Percentiles rank a stretch among this genome's conserved stretches.
phyloP scores from a whole-genome alignment of 2,329 filamentous ascomycete species.

The Cercospora sesami region DNA sequence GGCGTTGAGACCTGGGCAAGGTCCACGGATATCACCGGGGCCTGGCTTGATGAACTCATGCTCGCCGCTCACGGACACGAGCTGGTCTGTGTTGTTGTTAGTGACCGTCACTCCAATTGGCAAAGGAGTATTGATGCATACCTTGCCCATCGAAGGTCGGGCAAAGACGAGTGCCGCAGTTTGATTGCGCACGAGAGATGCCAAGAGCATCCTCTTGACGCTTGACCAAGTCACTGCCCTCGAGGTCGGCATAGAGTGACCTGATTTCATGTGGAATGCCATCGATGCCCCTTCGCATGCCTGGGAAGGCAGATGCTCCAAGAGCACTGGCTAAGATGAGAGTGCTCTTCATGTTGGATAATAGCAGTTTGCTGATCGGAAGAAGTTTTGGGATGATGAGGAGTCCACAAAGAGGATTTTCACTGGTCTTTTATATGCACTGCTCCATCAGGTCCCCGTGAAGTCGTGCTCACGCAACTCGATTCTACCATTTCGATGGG shows the following conservation, averaged over 20 bases:
- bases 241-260: constrained; percentile 14
- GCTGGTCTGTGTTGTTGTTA: constrained; percentile 18
- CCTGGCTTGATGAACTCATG: constrained; percentile 21
- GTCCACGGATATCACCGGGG: constrained; percentile 27
- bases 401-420: background rate
- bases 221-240: constrained; percentile 12
- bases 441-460: background rate
- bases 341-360: constrained; percentile 22
- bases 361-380: background rate
- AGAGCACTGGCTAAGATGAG: constrained; percentile 25
- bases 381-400: background rate
- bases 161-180: constrained; percentile 24
- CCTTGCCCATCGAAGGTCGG: constrained; percentile 25
- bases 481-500: background rate
- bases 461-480: background rate
- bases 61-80: constrained; percentile 25
- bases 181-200: constrained; percentile 24
- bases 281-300: constrained; percentile 10
- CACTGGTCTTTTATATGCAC: background rate
- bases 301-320: constrained; percentile 26
- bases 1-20: constrained; percentile 37
- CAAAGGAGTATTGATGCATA: background rate
- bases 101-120: background rate
- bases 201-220: constrained; percentile 24
- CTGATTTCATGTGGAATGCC: constrained; percentile 12